Percentiles rank a stretch among this genome's conserved stretches.
phyloP scores from a whole-genome alignment of 176 grass and related monocot species.

The Triticum timopheevii region DNA sequence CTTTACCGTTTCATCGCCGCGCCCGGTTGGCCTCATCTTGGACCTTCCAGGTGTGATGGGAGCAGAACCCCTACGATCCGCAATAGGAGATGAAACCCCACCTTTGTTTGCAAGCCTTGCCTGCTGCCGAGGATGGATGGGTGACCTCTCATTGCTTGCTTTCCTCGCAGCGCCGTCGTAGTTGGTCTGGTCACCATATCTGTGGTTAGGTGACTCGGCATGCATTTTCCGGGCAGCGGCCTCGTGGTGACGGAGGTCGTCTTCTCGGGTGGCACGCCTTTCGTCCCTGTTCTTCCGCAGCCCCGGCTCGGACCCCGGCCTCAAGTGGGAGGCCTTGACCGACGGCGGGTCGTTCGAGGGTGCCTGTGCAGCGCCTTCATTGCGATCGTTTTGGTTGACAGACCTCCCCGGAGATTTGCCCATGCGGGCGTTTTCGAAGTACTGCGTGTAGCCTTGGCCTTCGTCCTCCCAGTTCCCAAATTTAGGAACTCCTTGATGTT shows the following conservation, averaged over 20 bases:
- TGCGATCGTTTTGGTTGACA: conserved; percentile 43
- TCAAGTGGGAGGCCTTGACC: conserved; percentile 35
- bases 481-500: conserved; percentile 60
- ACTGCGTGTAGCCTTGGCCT: conserved; percentile 57
- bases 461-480: conserved; percentile 76
- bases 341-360: conserved; percentile 24
- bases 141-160: conserved; percentile 41
- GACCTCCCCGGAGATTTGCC: conserved; percentile 54
- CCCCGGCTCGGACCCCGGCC: conserved; percentile 36
- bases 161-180: conserved; percentile 27
- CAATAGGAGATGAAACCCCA: conserved; percentile 53
- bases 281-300: conserved; percentile 41
- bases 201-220: conserved; percentile 45
- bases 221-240: conserved; percentile 22
- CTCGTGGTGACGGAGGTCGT: conserved; percentile 35
- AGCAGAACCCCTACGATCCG: conserved; percentile 48
- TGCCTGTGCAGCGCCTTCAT: conserved; percentile 31
- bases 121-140: conserved; percentile 54
- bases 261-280: conserved; percentile 44
- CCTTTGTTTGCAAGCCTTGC: conserved; percentile 54
- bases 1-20: conserved; percentile 63
- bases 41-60: conserved; percentile 53
- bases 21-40: conserved; percentile 41
- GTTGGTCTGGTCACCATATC: conserved; percentile 32
- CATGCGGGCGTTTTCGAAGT: conserved; percentile 69